Evolutionary conservation across 306 rosid species (phyloP), one percentile per base, ranked within the genome.

Genomic region (Lablab purpureus): DNA sequence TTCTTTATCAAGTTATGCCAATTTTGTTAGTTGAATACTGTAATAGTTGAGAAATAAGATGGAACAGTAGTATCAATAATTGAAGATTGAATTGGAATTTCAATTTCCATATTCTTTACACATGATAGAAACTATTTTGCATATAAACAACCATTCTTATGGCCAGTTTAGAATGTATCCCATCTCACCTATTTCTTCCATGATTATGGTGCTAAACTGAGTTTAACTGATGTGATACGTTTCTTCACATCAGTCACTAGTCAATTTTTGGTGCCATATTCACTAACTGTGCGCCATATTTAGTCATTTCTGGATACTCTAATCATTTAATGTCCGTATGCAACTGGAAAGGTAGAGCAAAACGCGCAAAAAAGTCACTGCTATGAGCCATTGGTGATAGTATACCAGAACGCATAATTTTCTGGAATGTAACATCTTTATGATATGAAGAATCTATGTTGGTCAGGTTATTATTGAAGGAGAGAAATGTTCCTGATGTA

Each of bases 251-350:
- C 6, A 41, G 11, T 43, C 50, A n/a, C 30, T n/a, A 8, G 18
- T 68, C 76, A 22, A 36, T 52, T 62, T 37, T 13, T 7, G 37
- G 74, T 62, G 73, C 43, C 30, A 23, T 51, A 64, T 37, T 37
- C 11, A 37, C 11, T 59, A 74, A 55, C 41, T 67, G 9, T 67
- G 19, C 34, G 41, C 67, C 27, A 50, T 41, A 17, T 25, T 45
- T 40, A 65, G 19, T 36, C 34, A 37, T 37, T 30, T 47, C 11
- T 2, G 21, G 21, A 23, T 22, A 14, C 47, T 50, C 7, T 30
- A 6, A 18, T 27, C 14, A 18, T 34, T 11, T 12, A 46, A 8
- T 13, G 14, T 52, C 19, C 47, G 21, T 1, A 64, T 22, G 28
- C 54, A 50, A 49, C n/a, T 9, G 30, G 14, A 77, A 4, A 10